Evolutionary conservation across 306 rosid genomes (phyloP).

Genomic region (Begonia loranthoides): DNA sequence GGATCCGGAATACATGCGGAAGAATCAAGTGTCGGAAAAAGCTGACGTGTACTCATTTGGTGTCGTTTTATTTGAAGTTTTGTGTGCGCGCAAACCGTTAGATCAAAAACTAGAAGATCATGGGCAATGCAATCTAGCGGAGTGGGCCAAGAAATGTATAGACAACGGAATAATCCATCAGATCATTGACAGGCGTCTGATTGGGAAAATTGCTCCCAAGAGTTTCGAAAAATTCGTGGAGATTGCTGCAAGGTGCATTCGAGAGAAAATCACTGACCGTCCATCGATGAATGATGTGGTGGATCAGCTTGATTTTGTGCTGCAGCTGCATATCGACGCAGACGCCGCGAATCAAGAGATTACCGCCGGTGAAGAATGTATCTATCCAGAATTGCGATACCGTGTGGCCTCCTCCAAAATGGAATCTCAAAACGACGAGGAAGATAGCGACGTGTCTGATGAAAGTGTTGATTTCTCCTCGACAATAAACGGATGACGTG

Average conservation of each 20-base stretch:
- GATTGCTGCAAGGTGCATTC: too few relatives aligned
- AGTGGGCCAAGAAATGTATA: too few relatives aligned
- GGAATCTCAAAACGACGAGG: neutral
- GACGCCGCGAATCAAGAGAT: neutral
- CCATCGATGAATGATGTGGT: slow-evolving; percentile 3
- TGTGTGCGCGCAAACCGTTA: slow-evolving; percentile 2
- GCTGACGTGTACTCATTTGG: slow-evolving; percentile 18
- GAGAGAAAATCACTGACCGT: neutral
- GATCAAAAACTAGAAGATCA: too few relatives aligned
- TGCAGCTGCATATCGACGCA: neutral
- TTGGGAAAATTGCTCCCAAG: too few relatives aligned
- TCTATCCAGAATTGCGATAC: neutral
- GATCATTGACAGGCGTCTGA: too few relatives aligned
- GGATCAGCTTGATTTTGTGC: neutral
- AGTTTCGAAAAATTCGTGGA: too few relatives aligned
- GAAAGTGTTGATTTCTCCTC: neutral
- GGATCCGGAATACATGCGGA: slow-evolving; percentile 19
- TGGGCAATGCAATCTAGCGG: too few relatives aligned
- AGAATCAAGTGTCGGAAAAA: slow-evolving; percentile 3
- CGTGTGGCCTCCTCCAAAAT: neutral
- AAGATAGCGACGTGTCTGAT: neutral
- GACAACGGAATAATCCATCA: too few relatives aligned
- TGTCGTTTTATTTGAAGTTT: slow-evolving; percentile 10
- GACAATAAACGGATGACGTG: neutral
- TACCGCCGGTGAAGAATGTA: neutral